Conservation (phyloP, 495 filamentous ascomycete species). For the Achaetomiella virescens region DNA sequence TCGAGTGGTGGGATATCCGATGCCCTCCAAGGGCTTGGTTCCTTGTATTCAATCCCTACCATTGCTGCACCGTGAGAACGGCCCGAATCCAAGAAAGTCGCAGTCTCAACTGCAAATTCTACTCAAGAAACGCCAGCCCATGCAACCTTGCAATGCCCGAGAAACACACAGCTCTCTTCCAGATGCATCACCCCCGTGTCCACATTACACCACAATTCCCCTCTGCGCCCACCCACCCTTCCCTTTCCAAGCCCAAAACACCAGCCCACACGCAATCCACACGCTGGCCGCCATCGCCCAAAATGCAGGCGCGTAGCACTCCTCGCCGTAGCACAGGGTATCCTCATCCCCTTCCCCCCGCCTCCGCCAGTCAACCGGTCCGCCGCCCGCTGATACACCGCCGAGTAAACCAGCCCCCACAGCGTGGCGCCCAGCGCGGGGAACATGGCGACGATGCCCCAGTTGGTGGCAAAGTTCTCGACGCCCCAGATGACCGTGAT, state of each 20-base stretch:
- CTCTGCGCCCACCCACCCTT: conserved; percentile 66
- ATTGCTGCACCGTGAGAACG: no score
- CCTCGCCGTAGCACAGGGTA: conserved; percentile 63
- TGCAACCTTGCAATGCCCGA: no score
- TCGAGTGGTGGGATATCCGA: no score
- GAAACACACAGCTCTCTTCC: no score
- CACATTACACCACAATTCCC: conserved; percentile 69
- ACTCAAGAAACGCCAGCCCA: no score
- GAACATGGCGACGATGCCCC: conserved; percentile 88
- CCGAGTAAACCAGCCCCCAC: conserved; percentile 79
- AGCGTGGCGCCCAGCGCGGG: conserved; percentile 78
- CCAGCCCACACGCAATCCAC: conserved; percentile 68
- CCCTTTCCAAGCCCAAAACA: conserved; percentile 76
- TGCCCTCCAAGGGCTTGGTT: no score
- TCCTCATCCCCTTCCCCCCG: conserved; percentile 28
- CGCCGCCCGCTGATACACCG: conserved; percentile 63
- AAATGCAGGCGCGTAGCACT: conserved; percentile 72
- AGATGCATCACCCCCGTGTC: background rate
- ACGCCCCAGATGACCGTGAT: conserved; percentile 94
- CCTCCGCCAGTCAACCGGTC: background rate
- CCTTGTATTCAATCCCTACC: no score
- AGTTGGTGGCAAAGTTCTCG: conserved; percentile 97
- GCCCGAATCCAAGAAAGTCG: no score
- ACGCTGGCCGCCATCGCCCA: conserved; percentile 75
- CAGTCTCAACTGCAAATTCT: no score